Evolutionary conservation across 371 early-diverging fungal species (phyloP), one percentile per base, ranked within the genome.

Genomic region (Mortierella polycephala): DNA sequence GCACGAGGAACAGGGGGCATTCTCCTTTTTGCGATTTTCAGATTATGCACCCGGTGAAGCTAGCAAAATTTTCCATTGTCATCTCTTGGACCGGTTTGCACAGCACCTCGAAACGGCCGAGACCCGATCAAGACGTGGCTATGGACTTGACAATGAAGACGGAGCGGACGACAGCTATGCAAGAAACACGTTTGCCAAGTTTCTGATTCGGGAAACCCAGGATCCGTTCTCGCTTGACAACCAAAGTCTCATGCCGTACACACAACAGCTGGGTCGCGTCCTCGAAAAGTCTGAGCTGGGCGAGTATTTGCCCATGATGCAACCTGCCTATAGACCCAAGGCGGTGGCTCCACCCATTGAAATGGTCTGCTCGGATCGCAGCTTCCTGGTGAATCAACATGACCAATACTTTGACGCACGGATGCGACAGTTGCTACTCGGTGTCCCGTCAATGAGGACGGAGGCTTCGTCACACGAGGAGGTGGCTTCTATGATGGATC

Each of bases 261-360:
- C 67, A 2, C 50, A 67, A 30, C 59, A 75, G n/a, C 62, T 76
- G 12, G 56, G 71, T 39, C 74, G 60, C 40, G 57, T 73, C 0
- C 59, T 69, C 11, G 61, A 66, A 23, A 64, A 63, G 41, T 73
- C 69, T 7, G 63, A 73, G 13, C 41, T 76, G 39, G 73, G 69
- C 12, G 76, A 67, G 52, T 69, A 67, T 16, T n/a, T 71, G 30
- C 55, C 73, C 14, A 72, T 73, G 60, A 70, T 76, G 64, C 60
- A 68, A 11, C 62, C 72, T 8, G 76, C 76, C 52, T 75, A 69
- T 41, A 52, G 81, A 72, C 85, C 85, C 40, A 81, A 85, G 69
- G 92, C 85, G 0, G 84, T 90, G 20, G 85, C 95, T 14, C 90
- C 93, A 7, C 91, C 93, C 1, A 86, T 88, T 12, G 90, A 91